Base-by-base conservation (phyloP, 1,284 basidiomycete species). In the Ganoderma sinense region DNA sequence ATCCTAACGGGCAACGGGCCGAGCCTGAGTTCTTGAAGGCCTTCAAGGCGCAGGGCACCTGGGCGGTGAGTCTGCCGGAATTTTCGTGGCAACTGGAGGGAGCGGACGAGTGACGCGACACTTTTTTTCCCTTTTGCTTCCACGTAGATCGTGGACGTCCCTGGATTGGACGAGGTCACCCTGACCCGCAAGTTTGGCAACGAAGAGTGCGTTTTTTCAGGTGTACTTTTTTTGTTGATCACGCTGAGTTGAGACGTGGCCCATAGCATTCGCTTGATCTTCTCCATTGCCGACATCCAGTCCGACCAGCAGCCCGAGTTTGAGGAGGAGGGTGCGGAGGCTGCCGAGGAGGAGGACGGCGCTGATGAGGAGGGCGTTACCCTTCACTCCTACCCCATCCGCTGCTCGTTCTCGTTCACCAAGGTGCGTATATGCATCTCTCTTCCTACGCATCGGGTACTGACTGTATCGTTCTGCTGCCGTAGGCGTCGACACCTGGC, bases 101-200 rank as follows among this genome's bases (percentile, higher is more conserved):
- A 31, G 20, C 36, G 18, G 29, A 20, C 7, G 33, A 31, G 18
- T 39, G 33, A 48, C 29, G 20, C 51, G 29, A 59, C n/a, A 2
- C 20, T 16, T 13, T 16, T 39, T 33, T 11, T 3, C 10, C 8
- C 2, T 33, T 11, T 11, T n/a, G n/a, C n/a, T n/a, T n/a, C n/a
- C n/a, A n/a, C n/a, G 14, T 26, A 96, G 89, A 88, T 99, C 75
- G 85, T 90, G 73, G 95, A 98, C 79, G 80, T 81, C 39, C 75
- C 84, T 8, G 94, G 93, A 41, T 88, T 89, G 60, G 97, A 98
- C 81, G 97, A 98, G 80, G 89, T 99, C 45, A 84, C 88, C 26
- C 82, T 99, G 41, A 86, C 84, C 40, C 90, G 97, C 72, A 91
- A 91, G 75, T 99, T 97, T 80, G 97, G 96, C 73, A 96, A 96